phyloP scores from a whole-genome alignment of 768 basidiomycete genomes.

The Phlebiopsis gigantea region DNA sequence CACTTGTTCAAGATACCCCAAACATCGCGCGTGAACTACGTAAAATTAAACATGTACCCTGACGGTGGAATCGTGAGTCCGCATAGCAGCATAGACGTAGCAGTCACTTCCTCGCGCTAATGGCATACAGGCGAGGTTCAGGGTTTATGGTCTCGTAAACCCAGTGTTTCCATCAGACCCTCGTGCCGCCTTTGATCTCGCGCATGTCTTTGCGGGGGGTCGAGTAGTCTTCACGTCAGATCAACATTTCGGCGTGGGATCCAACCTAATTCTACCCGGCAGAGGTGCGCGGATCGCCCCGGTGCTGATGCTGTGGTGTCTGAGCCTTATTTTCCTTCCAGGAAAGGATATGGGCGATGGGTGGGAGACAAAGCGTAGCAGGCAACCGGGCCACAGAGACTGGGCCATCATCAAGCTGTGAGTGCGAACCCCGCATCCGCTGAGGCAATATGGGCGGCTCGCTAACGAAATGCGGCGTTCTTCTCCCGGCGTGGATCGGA shows the following conservation, averaged over 20 bases:
- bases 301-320: background rate
- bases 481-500: constrained; percentile 3
- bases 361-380: constrained; percentile 95
- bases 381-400: constrained; percentile 75
- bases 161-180: constrained; percentile 52
- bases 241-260: constrained; percentile 91
- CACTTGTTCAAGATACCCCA: constrained; percentile 79
- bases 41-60: constrained; percentile 93
- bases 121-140: constrained; percentile 71
- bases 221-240: constrained; percentile 74
- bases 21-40: constrained; percentile 56
- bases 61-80: constrained; percentile 90
- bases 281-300: constrained; percentile 41
- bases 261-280: constrained; percentile 88
- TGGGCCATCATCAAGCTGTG: constrained; percentile 90
- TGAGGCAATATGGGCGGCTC: background rate
- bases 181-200: constrained; percentile 67
- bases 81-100: background rate
- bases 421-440: constrained; percentile 23
- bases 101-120: background rate
- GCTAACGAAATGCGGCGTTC: constrained; percentile 3
- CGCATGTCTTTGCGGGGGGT: constrained; percentile 87
- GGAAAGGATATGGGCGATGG: constrained; percentile 95
- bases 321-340: constrained; percentile 18
- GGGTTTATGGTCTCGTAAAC: constrained; percentile 79